A percentile compares a stretch with the other conserved stretches of the same genome.
Conservation (phyloP, 208 protist species). For the Lotmaria passim region DNA sequence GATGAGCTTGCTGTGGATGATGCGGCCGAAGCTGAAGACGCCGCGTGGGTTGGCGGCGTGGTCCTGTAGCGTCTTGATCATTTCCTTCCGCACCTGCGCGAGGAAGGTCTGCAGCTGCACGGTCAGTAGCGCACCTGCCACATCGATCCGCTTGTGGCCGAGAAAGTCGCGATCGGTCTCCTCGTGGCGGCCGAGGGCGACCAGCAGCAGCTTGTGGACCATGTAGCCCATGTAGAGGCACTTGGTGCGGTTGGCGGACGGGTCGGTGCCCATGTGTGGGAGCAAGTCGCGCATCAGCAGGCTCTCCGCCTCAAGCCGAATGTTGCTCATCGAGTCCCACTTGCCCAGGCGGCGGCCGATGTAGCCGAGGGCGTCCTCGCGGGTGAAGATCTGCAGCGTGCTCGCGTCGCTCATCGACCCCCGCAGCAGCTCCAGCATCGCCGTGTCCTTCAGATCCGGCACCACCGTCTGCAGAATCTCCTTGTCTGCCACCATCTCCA, state of each 20-base stretch:
- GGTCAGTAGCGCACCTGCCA: slow-evolving; percentile 96
- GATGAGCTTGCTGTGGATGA: slow-evolving; percentile 96
- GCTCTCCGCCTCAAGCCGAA: slow-evolving; percentile 92
- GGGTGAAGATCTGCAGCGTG: slow-evolving; percentile 90
- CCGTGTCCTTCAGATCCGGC: slow-evolving; percentile 82
- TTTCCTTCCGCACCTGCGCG: slow-evolving; percentile 98
- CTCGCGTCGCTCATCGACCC: slow-evolving; percentile 94
- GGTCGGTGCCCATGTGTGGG: slow-evolving; percentile 88
- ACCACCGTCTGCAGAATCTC: slow-evolving; percentile 96
- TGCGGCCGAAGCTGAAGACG: slow-evolving; percentile 67
- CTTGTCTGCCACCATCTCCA: slow-evolving; percentile 96
- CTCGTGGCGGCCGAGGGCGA: slow-evolving; percentile 80
- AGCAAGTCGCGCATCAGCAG: slow-evolving; percentile 93
- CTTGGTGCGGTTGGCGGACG: slow-evolving; percentile 92
- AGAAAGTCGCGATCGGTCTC: slow-evolving; percentile 99
- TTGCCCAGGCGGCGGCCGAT: slow-evolving; percentile 92
- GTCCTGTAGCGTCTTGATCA: slow-evolving; percentile 93
- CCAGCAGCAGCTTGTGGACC: slow-evolving; percentile 96
- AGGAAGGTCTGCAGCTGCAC: slow-evolving; percentile 95
- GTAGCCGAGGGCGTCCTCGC: slow-evolving; percentile 95
- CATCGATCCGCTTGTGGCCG: slow-evolving; percentile 99
- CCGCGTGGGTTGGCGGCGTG: slow-evolving; percentile 54
- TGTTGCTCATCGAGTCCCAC: slow-evolving; percentile 83
- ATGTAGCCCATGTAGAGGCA: slow-evolving; percentile 98
- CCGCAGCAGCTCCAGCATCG: slow-evolving; percentile 87